Base-by-base conservation (phyloP, 2,329 filamentous ascomycete genomes). In the Xylaria sp. region DNA sequence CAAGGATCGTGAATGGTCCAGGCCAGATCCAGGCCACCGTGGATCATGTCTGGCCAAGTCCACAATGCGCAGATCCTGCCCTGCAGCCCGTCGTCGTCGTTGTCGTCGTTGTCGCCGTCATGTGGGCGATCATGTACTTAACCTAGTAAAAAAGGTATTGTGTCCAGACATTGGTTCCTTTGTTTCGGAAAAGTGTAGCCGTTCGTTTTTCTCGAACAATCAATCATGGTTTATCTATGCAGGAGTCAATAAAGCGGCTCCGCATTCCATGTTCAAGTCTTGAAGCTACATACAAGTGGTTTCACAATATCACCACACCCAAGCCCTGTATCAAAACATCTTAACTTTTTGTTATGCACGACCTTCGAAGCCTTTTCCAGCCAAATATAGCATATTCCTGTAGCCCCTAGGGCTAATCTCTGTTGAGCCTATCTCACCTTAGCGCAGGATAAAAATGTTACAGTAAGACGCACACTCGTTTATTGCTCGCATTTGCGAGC, bases 11-110 rank as follows among this genome's bases (percentile, higher is more conserved):
- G 60, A 54, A 17, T 40, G 67, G 64, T 63, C 67, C 62, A 69
- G 67, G 60, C 67, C 63, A 51, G 67, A 60, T 63, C 67, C 62
- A 69, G 67, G 60, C 67, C 63, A 51, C 20, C 28, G 11, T 51
- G 49, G 61, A 60, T 31, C 48, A 20, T 44, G 44, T 53, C 62
- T 63, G 38, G 57, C 56, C 65, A 31, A 56, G 48, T 58, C 56
- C 31, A 40, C 46, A 44, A 62, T 26, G 36, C 7, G 66, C 51
- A 61, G 54, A 67, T 61, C 59, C 66, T 64, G 20, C 38, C 36
- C 46, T 59, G 28, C 46, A 46, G 36, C 33, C 33, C 1, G 33
- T 36, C 6, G 59, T 44, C 42, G 17, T 31, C 48, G 15, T 54
- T 15, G 31, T 54, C 31, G 28, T 23, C 51, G 49, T n/a, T 59